Base-by-base conservation (phyloP, 148 eudicot genomes). In the Cornus florida region DNA sequence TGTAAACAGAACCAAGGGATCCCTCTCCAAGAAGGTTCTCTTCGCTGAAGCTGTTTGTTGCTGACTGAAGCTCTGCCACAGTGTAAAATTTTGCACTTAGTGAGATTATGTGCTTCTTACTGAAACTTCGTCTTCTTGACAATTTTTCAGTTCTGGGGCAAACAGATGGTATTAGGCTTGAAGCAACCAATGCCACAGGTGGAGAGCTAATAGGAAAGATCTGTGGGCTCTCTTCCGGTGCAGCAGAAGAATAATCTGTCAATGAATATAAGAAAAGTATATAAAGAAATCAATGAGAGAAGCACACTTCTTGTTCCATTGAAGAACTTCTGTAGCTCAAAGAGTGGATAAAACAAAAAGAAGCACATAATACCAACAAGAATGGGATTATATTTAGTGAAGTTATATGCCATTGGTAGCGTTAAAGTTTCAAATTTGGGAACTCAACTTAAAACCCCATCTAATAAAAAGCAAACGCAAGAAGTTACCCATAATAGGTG, bases 1-100 rank as follows among this genome's bases (percentile, higher is more conserved):
- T 96, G 78, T 83, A 92, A 80, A 96, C 99, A 39, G 97, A 86
- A 83, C 99, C 99, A 70, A 96, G 94, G 38, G 99, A 92, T 80
- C 99, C 99, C 84, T 92, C 94, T 83, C 99, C 99, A 67, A 93
- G 91, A 74, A 91, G 83, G 83, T 94, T 90, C 17, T 77, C 84
- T 76, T 90, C 85, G 75, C 91, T 87, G 81, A 96, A 93, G 84
- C 81, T 85, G 84, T 90, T 89, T 32, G 99, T 96, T 56, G 99
- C 97, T 43, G 81, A 80, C 80, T 91, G 90, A 76, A 96, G 88
- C 76, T 93, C 98, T 73, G 92, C 88, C 39, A 92, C 74, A 23
- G 89, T 85, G 81, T 89, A 96, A 43, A 80, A 77, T 84, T 88
- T 92, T 79, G 92, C 97, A 86, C 87, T 82, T 69, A 89, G 83